Evolutionary conservation across 495 filamentous ascomycete species (phyloP).

Genomic region (Daldinia loculata): DNA sequence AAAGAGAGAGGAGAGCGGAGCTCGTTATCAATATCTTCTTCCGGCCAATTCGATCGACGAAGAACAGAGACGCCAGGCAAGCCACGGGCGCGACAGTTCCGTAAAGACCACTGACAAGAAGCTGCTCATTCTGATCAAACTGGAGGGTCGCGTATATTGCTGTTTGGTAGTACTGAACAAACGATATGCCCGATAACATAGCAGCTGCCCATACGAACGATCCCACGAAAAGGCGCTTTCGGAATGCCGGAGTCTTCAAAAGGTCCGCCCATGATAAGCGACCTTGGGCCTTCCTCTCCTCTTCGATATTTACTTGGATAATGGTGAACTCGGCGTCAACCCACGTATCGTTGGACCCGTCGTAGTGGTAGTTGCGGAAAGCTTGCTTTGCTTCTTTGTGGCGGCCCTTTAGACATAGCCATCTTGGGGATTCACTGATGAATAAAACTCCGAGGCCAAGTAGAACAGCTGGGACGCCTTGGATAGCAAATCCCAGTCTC

Average conservation of each 20-base stretch:
- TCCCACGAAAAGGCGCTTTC: constrained; percentile 60
- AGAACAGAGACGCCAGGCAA: constrained; percentile 59
- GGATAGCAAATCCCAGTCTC: constrained; percentile 66
- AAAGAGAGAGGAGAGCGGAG: constrained; percentile 52
- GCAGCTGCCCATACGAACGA: constrained; percentile 64
- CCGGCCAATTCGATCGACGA: constrained; percentile 62
- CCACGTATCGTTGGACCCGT: constrained; percentile 55
- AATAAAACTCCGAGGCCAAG: constrained; percentile 60
- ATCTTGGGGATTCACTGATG: constrained; percentile 65
- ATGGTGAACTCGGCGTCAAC: constrained; percentile 57
- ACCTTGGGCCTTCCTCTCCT: constrained; percentile 49
- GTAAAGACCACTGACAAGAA: constrained; percentile 63
- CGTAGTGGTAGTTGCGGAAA: constrained; percentile 56
- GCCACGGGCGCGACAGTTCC: constrained; percentile 61
- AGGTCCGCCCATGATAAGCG: constrained; percentile 57
- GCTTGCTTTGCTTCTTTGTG: constrained; percentile 53
- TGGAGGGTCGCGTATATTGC: constrained; percentile 60
- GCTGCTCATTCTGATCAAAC: constrained; percentile 54
- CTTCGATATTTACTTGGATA: constrained; percentile 56
- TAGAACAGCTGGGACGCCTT: constrained; percentile 60
- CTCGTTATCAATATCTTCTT: constrained; percentile 63
- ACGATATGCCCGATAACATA: constrained; percentile 61
- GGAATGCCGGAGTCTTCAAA: constrained; percentile 55
- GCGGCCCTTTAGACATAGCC: constrained; percentile 63
- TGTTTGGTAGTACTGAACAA: constrained; percentile 63